Base-by-base conservation (phyloP, 1,284 basidiomycete genomes). In the Ceratobasidium sp. region DNA sequence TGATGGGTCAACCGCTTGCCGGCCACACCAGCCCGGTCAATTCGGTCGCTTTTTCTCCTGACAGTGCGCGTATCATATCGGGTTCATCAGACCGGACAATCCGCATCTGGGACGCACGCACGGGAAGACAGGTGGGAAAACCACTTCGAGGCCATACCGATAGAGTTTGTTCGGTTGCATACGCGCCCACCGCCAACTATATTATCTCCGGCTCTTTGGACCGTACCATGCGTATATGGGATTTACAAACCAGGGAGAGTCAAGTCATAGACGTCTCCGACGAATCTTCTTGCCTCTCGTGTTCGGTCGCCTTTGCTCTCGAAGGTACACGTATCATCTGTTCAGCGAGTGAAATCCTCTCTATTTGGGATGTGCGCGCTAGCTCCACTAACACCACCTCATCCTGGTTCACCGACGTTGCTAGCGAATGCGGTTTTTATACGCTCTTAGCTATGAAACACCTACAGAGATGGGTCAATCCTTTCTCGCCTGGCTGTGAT, bases 281-380 rank as follows among this genome's bases (percentile, higher is more conserved):
- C 13, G 17, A 38, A 38, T 12, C 64, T 42, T n/a, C 17, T 15
- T 26, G 10, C 17, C 23, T 5, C 40, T 38, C 40, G 33, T 33
- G 17, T 26, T 44, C 12, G 15, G 40, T 66, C n/a, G 28, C 38
- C 15, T 26, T 15, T 44, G 40, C 42, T 26, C 64, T 38, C 38
- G 64, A 66, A 20, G 33, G 64, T 15, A 20, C 33, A 40, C 64
- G 64, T 15, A 66, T 66, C 9, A 20, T 33, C 42, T 66, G 64
- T 12, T 66, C 64, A 26, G 23, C 12, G 40, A 38, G 42, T 20
- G 15, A 5, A 15, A 42, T 13, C 2, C 13, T 65, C 62, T 23
- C 23, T 12, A 59, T 33, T 12, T 59, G 56, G 56, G 56, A 59
- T 23, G 12, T 28, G 23, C 15, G 5, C 17, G 28, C 38, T 15